Evolutionary conservation across 2,329 filamentous ascomycete genomes (phyloP), one percentile per base, ranked within the genome.

Genomic region (Aspergillus calidoustus): DNA sequence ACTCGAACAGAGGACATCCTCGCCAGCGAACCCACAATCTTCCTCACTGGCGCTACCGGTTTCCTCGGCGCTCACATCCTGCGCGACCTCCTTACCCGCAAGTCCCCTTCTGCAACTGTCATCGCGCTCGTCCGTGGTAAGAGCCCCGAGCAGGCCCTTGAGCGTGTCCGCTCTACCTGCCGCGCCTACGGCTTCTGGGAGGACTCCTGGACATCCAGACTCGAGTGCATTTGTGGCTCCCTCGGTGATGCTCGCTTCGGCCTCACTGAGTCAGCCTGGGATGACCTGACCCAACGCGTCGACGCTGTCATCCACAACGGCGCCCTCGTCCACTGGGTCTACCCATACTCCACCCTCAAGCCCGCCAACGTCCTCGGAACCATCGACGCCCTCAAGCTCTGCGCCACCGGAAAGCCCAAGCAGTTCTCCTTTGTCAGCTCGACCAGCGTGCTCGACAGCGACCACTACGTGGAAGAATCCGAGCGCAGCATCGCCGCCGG

Each of bases 21-120:
- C 15, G 64, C 72, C 30, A 67, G 67, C 7, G 73, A 73, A 43
- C 77, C 82, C 3, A 92, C 89, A 0, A 83, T 95, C 11, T 91
- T 97, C 76, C 79, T 97, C 5, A 97, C 93, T 3, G 93, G 94
- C 48, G 92, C 91, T 4, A 97, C 93, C 5, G 93, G 93, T 2
- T 97, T 97, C 81, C 78, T 97, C 22, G 93, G 93, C 30, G 86
- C 91, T 0, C 96, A 93, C 71, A 81, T 97, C 11, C 80, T 96
- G 34, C 85, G 85, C 59, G 91, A 96, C 59, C 77, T 97, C 1
- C 82, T 97, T 1, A 84, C 85, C 44, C 83, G 89, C 25, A 79
- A 81, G 9, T 79, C 79, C 17, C 84, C 80, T 19, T 76, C 79
- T 19, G 80, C 86, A 15, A 88, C 85, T 66, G 83, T 96, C 9